Evolutionary conservation across 345 rosid genomes (phyloP).

Genomic region (Acer campestre): DNA sequence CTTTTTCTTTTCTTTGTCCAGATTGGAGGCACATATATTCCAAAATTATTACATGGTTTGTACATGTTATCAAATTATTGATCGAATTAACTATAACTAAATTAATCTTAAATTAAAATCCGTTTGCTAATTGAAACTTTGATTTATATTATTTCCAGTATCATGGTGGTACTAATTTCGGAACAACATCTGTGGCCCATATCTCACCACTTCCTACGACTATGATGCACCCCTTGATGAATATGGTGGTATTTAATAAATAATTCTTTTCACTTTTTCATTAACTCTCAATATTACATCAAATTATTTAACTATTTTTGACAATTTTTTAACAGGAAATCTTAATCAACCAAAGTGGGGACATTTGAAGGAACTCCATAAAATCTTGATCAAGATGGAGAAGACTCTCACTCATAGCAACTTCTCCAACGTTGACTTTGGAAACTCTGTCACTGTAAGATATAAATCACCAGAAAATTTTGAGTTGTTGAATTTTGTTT

Average conservation of each 20-base stretch:
- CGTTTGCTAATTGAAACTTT: not conserved
- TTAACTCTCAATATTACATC: not conserved
- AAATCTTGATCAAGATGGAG: conserved; percentile 54
- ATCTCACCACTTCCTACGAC: conserved; percentile 41
- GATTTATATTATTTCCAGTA: conserved; percentile 24
- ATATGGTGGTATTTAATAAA: conserved; percentile 25
- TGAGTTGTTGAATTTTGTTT: too few relatives aligned
- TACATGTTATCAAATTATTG: not conserved
- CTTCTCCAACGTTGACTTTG: conserved; percentile 33
- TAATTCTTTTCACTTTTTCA: not conserved
- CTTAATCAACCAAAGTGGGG: conserved; percentile 83
- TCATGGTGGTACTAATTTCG: conserved; percentile 59
- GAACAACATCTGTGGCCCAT: conserved; percentile 45
- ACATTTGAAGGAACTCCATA: conserved; percentile 71
- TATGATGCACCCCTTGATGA: conserved; percentile 52
- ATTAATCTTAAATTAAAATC: not conserved
- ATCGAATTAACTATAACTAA: not conserved
- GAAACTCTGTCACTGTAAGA: conserved; percentile 44
- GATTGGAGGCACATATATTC: too few relatives aligned
- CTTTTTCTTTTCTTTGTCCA: conserved; percentile 33
- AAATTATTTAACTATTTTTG: not conserved
- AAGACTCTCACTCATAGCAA: conserved; percentile 55
- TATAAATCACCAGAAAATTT: too few relatives aligned
- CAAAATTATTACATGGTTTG: conserved; percentile 70
- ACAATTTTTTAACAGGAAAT: conserved; percentile 37